Evolutionary conservation across 441 rosid species (phyloP), one percentile per base, ranked within the genome.

Genomic region (Erysimum cheiri): DNA sequence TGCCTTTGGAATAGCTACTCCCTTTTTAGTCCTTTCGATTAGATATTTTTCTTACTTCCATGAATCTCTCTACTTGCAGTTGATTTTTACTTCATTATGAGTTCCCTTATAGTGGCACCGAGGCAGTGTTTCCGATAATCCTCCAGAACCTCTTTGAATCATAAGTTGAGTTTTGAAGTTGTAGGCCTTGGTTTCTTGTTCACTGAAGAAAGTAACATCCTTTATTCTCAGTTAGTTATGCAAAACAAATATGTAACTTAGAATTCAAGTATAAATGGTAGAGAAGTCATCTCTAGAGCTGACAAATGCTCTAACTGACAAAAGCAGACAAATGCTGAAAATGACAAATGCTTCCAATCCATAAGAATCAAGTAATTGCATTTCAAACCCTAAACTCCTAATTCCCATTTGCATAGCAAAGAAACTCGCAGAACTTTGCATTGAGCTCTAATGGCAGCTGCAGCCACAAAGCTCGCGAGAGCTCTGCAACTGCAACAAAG

Each of bases 401-500:
- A 4, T 1, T 15, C 24, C 24, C 24, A 22, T 31, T 0, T 22
- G 2, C 26, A 1, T 14, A 8, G 59, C 24, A 29, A 6, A 31
- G 2, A 15, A 50, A 8, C 5, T 41, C 22, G 44, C 19, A 47
- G 3, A 70, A 49, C 12, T 50, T 60, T 5, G 53, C 52, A 6
- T 4, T 41, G 56, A 62, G 44, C 64, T 55, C 60, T 44, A 74
- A 67, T 74, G 78, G 78, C 73, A 40, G 61, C 67, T 4, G 19
- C 59, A 19, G 7, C 14, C 15, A 50, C 49, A 0, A 74, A 67
- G 64, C 50, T 67, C 0, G 58, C n/a, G 41, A 74, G 78, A 74
- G 2, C 49, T 50, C n/a, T n/a, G n/a, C n/a, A n/a, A n/a, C 77
- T 78, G 60, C 77, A 75, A 39, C 87, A 70, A 28, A 53, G 28